Evolutionary conservation across 2,329 filamentous ascomycete species (phyloP), one percentile per base, ranked within the genome.

Genomic region (Talaromyces atroroseus): DNA sequence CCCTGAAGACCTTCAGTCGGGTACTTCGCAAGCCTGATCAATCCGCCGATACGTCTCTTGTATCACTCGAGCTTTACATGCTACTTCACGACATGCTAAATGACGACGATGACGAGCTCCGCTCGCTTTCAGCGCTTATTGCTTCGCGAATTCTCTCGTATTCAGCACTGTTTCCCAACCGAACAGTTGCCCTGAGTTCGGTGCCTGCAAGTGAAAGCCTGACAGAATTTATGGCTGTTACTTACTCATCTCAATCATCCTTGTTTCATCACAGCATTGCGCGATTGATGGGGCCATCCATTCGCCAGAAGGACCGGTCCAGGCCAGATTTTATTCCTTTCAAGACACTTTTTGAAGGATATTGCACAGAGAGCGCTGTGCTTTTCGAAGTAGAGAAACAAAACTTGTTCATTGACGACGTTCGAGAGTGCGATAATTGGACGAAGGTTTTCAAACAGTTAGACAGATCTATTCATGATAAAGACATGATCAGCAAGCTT

Each of bases 61-160:
- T 60, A 14, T 73, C 83, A 34, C 70, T 90, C 1, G 75, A 82
- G 1, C 75, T 82, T 29, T 80, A 88, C 52, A 69, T 90, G 5
- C 77, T 86, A 3, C 74, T 92, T 1, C 92, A 94, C 70, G 86
- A 90, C 66, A 78, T 85, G 47, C 79, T 95, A 4, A 88, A 89
- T 66, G 94, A 97, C 67, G 92, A 97, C 67, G 92, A 97, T 66
- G 90, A 96, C 60, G 91, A 96, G 57, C 82, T 96, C 60, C 84
- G 92, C 46, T 81, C 86, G 34, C 69, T 82, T 1, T 87, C 86
- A 7, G 82, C 75, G 6, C 61, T 65, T 5, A 68, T 69, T 1
- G 68, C 71, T 14, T 75, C 73, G 3, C 67, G 65, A 61, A 56
- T 74, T 0, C 62, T 76, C 0, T 72, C 69, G 7, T 66, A 68